phyloP scores from a whole-genome alignment of 805 yeast species.

The Barnettozyma californica region DNA sequence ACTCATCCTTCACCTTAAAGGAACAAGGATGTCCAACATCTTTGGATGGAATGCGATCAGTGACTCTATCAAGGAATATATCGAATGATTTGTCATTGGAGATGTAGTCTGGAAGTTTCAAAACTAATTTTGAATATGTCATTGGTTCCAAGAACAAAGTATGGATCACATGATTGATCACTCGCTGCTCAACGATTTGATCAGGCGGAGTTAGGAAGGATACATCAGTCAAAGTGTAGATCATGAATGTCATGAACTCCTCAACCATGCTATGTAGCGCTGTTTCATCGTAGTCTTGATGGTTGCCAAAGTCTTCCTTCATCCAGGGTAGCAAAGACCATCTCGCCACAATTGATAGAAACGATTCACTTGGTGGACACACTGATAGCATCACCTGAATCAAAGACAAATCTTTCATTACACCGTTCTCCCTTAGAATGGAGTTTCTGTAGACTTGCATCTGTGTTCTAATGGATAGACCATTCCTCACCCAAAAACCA shows the following conservation, averaged over 20 bases:
- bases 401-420: conserved; percentile 68
- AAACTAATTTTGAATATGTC: conserved; percentile 64
- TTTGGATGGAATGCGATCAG: conserved; percentile 59
- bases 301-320: conserved; percentile 34
- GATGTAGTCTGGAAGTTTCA: conserved; percentile 71
- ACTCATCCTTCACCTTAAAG: conserved; percentile 60
- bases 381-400: conserved; percentile 56
- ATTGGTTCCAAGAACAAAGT: conserved; percentile 70
- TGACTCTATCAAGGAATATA: conserved; percentile 46
- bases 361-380: conserved; percentile 49
- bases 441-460: conserved; percentile 72
- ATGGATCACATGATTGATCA: conserved; percentile 74
- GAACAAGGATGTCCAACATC: conserved; percentile 54
- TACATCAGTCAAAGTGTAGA: conserved; percentile 65
- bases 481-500: conserved; percentile 94
- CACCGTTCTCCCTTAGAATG: conserved; percentile 79
- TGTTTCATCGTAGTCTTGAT: conserved; percentile 38
- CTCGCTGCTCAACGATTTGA: conserved; percentile 43
- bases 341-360: conserved; percentile 55
- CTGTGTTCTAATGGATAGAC: conserved; percentile 74
- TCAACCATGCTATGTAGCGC: conserved; percentile 64
- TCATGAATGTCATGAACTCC: conserved; percentile 67
- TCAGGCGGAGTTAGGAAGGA: conserved; percentile 47
- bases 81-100: conserved; percentile 72
- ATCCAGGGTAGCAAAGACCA: conserved; percentile 65